Evolutionary conservation across 2,329 filamentous ascomycete genomes (phyloP).

Genomic region (Huntiella abstrusa): DNA sequence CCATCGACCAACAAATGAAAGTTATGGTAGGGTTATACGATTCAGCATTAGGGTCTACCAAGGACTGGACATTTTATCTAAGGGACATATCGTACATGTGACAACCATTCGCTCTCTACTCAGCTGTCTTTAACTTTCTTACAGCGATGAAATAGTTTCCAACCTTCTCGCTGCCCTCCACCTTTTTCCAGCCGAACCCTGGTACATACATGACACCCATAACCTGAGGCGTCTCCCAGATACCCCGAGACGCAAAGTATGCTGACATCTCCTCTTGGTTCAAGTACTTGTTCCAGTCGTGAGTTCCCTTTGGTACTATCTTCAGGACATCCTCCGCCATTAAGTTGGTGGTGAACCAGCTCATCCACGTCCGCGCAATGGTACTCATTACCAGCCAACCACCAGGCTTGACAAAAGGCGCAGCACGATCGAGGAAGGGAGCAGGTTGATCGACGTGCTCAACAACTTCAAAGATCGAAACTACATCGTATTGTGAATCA

Average conservation of each 20-base stretch:
- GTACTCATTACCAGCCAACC: constrained; percentile 89
- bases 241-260: constrained; percentile 31
- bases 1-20: no score
- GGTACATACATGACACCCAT: constrained; percentile 84
- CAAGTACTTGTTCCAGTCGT: constrained; percentile 93
- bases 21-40: not conserved
- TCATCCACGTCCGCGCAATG: constrained; percentile 74
- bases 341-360: constrained; percentile 83
- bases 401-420: constrained; percentile 65
- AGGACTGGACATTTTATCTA: not conserved
- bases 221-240: constrained; percentile 41
- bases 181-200: constrained; percentile 72
- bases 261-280: constrained; percentile 59
- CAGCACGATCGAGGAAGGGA: constrained; percentile 51
- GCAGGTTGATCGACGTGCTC: constrained; percentile 72
- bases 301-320: constrained; percentile 81
- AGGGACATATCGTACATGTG: constrained; percentile 1
- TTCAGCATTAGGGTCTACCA: not conserved
- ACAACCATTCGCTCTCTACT: not conserved
- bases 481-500: constrained; percentile 48
- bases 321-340: constrained; percentile 74
- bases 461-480: constrained; percentile 84
- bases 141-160: constrained; percentile 96
- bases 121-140: constrained; percentile 22
- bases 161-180: constrained; percentile 61